Evolutionary conservation across 768 basidiomycete genomes (phyloP).

Genomic region (Holtermanniella nyarrowii): DNA sequence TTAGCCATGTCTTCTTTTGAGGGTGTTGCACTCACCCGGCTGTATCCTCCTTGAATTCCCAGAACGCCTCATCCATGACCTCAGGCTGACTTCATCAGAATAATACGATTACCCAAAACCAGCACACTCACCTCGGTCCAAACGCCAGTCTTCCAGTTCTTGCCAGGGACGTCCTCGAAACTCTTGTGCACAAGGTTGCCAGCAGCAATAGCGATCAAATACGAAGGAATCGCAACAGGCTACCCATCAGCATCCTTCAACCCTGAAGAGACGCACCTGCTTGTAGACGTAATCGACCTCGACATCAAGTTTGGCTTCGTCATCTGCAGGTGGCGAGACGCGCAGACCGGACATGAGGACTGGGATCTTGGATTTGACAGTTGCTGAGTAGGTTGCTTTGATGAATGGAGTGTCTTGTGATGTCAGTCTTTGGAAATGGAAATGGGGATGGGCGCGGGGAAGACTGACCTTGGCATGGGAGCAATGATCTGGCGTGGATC

Average conservation of each 20-base stretch:
- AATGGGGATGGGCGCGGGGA: conserved; percentile 23
- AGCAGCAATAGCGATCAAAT: conserved; percentile 81
- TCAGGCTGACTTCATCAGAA: conserved; percentile 46
- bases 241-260: conserved; percentile 44
- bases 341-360: conserved; percentile 77
- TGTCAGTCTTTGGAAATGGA: conserved; percentile 58
- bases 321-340: conserved; percentile 60
- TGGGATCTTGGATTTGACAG: conserved; percentile 66
- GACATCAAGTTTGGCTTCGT: conserved; percentile 62
- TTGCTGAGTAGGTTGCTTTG: conserved; percentile 85
- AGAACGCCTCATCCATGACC: conserved; percentile 61
- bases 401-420: conserved; percentile 67
- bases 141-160: conserved; percentile 68
- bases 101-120: neutral
- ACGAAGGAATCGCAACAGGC: conserved; percentile 77
- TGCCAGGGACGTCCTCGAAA: conserved; percentile 54
- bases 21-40: conserved; percentile 47
- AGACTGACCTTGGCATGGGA: conserved; percentile 66
- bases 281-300: conserved; percentile 70
- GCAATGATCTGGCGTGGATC: conserved; percentile 70
- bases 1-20: neutral
- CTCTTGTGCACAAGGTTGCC: conserved; percentile 65
- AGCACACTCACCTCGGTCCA: conserved; percentile 60
- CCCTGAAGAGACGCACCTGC: conserved; percentile 49
- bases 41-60: conserved; percentile 85